phyloP scores from a whole-genome alignment of 495 filamentous ascomycete genomes.

The Pyronema omphalodes region DNA sequence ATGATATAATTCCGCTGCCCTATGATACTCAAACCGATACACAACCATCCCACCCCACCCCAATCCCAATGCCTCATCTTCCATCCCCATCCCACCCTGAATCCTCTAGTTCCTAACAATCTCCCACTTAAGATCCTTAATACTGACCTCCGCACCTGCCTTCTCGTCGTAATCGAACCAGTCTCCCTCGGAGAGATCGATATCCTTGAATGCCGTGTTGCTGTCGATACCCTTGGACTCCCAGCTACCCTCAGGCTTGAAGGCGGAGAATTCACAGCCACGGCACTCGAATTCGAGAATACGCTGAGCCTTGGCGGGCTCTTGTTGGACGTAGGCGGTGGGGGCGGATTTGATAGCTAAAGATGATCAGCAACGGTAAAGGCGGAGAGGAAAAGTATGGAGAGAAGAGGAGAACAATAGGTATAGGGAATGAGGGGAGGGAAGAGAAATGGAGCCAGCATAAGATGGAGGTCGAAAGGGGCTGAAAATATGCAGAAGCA shows the following conservation, averaged over 20 bases:
- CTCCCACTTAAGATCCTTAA: conserved; percentile 83
- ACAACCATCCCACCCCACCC: background rate
- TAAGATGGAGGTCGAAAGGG: background rate
- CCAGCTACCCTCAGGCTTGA: conserved; percentile 86
- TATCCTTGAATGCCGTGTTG: conserved; percentile 51
- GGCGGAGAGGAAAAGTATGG: background rate
- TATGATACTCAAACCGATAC: too few relatives aligned
- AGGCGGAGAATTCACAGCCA: conserved; percentile 79
- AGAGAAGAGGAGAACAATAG: background rate
- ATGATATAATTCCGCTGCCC: too few relatives aligned
- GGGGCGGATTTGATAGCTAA: conserved; percentile 54
- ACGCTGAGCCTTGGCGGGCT: conserved; percentile 53
- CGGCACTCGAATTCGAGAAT: conserved; percentile 84
- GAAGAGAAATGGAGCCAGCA: background rate
- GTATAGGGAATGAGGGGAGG: background rate
- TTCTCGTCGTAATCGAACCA: conserved; percentile 81
- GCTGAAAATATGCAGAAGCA: too few relatives aligned
- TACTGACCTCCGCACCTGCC: conserved; percentile 56
- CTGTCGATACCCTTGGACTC: conserved; percentile 48
- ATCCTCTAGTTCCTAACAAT: conserved; percentile 27
- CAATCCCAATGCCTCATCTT: background rate
- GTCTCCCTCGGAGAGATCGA: conserved; percentile 73
- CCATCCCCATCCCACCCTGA: background rate
- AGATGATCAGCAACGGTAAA: conserved; percentile 40
- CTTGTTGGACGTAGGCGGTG: conserved; percentile 43